phyloP scores from a whole-genome alignment of 2,329 filamentous ascomycete species.

The Ceratocystiopsis sp. region DNA sequence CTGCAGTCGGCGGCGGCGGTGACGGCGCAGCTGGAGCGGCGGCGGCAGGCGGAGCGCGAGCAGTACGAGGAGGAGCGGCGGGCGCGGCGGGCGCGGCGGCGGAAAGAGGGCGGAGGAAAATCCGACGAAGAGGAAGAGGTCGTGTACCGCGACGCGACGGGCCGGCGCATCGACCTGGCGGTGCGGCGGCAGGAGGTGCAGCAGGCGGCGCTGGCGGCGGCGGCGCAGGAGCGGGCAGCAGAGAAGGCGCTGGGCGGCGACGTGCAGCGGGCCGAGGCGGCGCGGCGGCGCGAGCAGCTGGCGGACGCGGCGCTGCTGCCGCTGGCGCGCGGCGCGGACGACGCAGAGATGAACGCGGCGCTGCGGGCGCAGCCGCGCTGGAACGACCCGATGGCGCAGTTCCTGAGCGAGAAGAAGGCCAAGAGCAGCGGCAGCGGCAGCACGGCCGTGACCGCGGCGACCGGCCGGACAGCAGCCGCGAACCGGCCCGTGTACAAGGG shows the following conservation, averaged over 20 bases:
- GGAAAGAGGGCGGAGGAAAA: conserved; percentile 18
- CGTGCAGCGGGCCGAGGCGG: conserved; percentile 57
- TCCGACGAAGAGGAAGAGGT: conserved; percentile 47
- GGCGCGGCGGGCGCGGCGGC: conserved; percentile 17
- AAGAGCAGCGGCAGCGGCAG: conserved; percentile 13
- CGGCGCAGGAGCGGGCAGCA: conserved; percentile 51
- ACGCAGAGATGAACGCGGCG: conserved; percentile 71
- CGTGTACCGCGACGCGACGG: conserved; percentile 88
- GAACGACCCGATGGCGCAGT: conserved; percentile 85
- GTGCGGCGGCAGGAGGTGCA: conserved; percentile 80
- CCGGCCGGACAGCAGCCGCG: conserved; percentile 13
- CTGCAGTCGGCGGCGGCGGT: conserved; percentile 73
- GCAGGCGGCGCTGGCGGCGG: conserved; percentile 44
- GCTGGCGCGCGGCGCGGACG: conserved; percentile 66
- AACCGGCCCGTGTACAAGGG: conserved; percentile 59
- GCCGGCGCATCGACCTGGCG: conserved; percentile 80
- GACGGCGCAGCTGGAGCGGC: conserved; percentile 47
- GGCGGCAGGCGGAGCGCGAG: conserved; percentile 20
- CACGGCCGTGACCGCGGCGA: conserved; percentile 10
- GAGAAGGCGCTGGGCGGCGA: conserved; percentile 65
- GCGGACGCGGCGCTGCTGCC: conserved; percentile 71
- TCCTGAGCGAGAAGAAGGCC: conserved; percentile 37
- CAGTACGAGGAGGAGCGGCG: conserved; percentile 15
- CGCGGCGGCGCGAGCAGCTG: conserved; percentile 47
- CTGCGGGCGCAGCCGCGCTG: conserved; percentile 61